phyloP scores from a whole-genome alignment of 2,329 filamentous ascomycete species.

The Fonsecaea multimorphosa region DNA sequence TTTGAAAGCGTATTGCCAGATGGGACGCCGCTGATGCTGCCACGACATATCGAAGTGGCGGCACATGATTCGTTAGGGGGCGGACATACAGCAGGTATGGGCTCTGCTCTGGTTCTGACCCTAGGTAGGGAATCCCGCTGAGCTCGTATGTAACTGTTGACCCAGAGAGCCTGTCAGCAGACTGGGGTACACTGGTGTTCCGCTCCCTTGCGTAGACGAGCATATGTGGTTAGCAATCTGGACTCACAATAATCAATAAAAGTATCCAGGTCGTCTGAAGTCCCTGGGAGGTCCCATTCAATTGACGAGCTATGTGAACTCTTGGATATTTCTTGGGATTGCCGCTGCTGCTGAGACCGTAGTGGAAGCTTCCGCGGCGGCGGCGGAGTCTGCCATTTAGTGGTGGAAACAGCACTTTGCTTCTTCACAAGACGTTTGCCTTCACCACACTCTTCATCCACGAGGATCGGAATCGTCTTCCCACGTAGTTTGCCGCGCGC shows the following conservation, averaged over 20 bases:
- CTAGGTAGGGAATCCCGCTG: conserved; percentile 17
- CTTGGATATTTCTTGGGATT: conserved; percentile 8
- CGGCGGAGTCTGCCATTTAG: too few relatives aligned
- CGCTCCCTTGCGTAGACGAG: too few relatives aligned
- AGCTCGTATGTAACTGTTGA: conserved; percentile 17
- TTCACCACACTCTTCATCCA: conserved; percentile 8
- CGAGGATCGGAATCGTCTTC: conserved; percentile 15
- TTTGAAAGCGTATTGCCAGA: conserved; percentile 13
- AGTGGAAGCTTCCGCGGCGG: too few relatives aligned
- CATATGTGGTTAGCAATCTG: too few relatives aligned
- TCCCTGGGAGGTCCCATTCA: too few relatives aligned
- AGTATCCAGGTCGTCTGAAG: conserved; percentile 13
- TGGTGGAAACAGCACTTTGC: too few relatives aligned
- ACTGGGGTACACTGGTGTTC: too few relatives aligned
- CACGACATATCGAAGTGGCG: conserved; percentile 18
- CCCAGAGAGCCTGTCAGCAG: too few relatives aligned
- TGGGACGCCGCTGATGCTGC: conserved; percentile 17
- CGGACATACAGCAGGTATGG: conserved; percentile 18
- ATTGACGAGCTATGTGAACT: too few relatives aligned
- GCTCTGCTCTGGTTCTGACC: conserved; percentile 15
- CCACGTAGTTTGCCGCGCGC: conserved; percentile 7
- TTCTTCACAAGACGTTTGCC: too few relatives aligned
- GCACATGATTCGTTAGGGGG: conserved; percentile 17
- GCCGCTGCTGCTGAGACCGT: conserved; percentile 7
- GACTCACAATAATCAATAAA: conserved; percentile 23